Percentiles rank a stretch among this genome's conserved stretches.
Evolutionary conservation across 2,329 filamentous ascomycete genomes (phyloP).

Genomic region (Aspergillus quadrilineatus): DNA sequence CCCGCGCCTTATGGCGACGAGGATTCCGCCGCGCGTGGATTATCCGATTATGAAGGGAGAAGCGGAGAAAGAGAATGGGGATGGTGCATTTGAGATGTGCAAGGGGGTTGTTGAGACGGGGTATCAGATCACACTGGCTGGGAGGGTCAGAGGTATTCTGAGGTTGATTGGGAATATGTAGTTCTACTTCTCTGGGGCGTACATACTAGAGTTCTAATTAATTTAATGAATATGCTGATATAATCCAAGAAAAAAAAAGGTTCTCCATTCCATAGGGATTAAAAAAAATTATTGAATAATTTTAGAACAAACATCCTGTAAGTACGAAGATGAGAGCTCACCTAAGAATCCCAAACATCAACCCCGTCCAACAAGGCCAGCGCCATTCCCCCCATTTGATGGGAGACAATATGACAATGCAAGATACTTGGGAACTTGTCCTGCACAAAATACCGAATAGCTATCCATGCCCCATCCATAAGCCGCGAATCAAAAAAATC

Average conservation of each 20-base stretch:
- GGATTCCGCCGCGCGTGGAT: constrained; percentile 75
- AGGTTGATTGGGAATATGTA: constrained; percentile 42
- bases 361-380: constrained; percentile 50
- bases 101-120: constrained; percentile 48
- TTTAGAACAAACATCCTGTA: too few species aligned
- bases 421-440: constrained; percentile 51
- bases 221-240: neutral
- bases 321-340: neutral
- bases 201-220: neutral
- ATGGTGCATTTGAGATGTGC: constrained; percentile 59
- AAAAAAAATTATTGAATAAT: too few species aligned
- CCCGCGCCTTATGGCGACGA: constrained; percentile 60
- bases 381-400: constrained; percentile 51
- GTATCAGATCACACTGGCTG: constrained; percentile 46
- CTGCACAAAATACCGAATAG: constrained; percentile 46
- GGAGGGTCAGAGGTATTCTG: constrained; percentile 38
- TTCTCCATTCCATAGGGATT: neutral
- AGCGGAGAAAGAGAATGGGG: constrained; percentile 53
- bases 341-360: constrained; percentile 41
- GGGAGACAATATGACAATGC: constrained; percentile 53
- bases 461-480: constrained; percentile 41
- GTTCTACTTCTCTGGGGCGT: neutral
- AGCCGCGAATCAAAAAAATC: constrained; percentile 13
- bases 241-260: neutral
- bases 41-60: constrained; percentile 73